Base-by-base conservation (phyloP, 495 filamentous ascomycete genomes). In the Cercophora newfieldiana region DNA sequence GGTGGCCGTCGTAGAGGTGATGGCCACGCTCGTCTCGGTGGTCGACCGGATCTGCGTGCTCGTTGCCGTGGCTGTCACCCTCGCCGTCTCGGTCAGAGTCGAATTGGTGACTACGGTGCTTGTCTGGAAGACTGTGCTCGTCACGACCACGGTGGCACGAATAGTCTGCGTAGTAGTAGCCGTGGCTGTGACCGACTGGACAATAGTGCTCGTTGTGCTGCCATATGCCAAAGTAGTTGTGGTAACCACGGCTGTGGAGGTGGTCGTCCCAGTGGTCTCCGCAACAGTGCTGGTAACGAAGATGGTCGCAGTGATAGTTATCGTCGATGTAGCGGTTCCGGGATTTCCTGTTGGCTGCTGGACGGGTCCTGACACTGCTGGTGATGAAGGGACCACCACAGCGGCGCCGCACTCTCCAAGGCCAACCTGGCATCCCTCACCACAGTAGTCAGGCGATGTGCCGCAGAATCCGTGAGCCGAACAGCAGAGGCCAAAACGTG, bases 401-500 rank as follows among this genome's bases (percentile, higher is more conserved):
- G 22, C 61, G 1, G 4, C 19, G 28, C 65, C 69, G 54, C 79
- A 79, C 16, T 68, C 71, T 18, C 80, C 77, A 26, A 79, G 77
- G 0, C 12, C 74, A 0, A 69, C 12, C 28, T 80, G 79, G 66
- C 80, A 82, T 1, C 79, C 80, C 1, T 65, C 56, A 28, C 65
- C 62, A 66, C 74, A 82, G 66, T 79, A 74, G 73, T 82, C 71
- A 63, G 59, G 63, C 26, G 74, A 79, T 67, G 69, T 71, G 44
- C 78, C 75, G 56, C 79, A 81, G 30, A 63, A 78, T n/a, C 77
- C 72, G 68, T 78, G 74, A 61, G 63, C 68, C 48, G 80, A 82
- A 64, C 80, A 82, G 63, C 80, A 82, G 55, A 65, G 69, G 25
- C 80, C 80, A 57, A 64, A 82, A 5, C 54, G 37, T 2, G 79